These are phyloP conservation scores for Phragmites australis DNA, from an alignment of 176 grass and related monocot genomes.

Conservation along the genomic window DNA sequence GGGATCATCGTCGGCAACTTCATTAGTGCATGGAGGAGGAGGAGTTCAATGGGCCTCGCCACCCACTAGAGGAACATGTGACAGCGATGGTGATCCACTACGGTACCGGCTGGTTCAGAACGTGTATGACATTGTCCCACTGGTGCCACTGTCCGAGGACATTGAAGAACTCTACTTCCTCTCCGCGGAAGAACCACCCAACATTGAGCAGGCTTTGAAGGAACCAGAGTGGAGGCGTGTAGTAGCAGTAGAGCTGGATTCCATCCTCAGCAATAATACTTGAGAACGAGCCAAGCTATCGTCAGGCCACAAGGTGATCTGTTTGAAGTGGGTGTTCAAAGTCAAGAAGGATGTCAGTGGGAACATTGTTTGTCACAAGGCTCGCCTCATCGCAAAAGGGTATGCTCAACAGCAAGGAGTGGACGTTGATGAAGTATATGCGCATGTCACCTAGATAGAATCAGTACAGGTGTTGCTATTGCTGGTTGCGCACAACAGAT, in stretches of 20 bases:
- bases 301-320: rapidly evolving
- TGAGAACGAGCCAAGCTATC: neutral
- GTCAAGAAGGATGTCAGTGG: neutral
- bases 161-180: too few species aligned
- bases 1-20: too few species aligned
- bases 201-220: neutral
- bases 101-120: too few species aligned
- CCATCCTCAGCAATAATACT: neutral
- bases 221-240: rapidly evolving
- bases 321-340: neutral
- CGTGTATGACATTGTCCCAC: too few species aligned
- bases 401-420: neutral
- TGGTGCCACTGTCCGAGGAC: too few species aligned
- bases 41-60: too few species aligned
- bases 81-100: too few species aligned
- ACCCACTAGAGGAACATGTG: too few species aligned
- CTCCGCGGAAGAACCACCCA: neutral
- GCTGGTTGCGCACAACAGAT: neutral
- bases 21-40: too few species aligned
- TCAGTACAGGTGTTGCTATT: neutral
- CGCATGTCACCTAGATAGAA: neutral
- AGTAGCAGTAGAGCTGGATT: too few species aligned
- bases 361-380: neutral
- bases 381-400: neutral
- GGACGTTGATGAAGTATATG: neutral